Base-by-base conservation (phyloP, 441 rosid genomes). In the Adansonia grandidieri region DNA sequence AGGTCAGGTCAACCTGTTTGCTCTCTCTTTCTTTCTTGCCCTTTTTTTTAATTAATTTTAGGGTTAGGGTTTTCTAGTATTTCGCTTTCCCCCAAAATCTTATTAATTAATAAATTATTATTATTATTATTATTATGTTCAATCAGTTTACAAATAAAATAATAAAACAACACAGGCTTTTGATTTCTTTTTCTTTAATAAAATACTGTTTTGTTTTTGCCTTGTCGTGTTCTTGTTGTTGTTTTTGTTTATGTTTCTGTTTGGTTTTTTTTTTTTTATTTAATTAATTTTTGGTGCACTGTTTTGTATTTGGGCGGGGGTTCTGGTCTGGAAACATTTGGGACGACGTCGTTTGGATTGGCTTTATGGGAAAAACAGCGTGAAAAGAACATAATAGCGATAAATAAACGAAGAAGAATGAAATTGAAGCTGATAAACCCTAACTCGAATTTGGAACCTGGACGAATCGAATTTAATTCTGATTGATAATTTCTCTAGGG, bases 1-100 rank as follows among this genome's bases (percentile, higher is more conserved):
- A 28, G 32, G 40, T 54, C 73, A 53, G 79, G 79, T 76, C 71
- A 57, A 57, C 61, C 61, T 17, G 11, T 57, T 57, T 2, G 17
- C 61, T 57, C 61, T 57, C 24, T 17, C 11, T 54, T 3, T 48
- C 14, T 48, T 2, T 48, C 6, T 76, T 37, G 45, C 28, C 28
- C 42, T 28, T 60, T 54, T 15, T 13, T 8, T 66, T 3, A n/a
- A 28, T 28, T 17, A 13, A 11, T 66, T 76, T 22, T 76, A 76
- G 79, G 79, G 65, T 76, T 76, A 51, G 14, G 54, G 51, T 40
- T 14, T 19, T 45, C 9, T 1, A 7, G 1, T 28, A 10, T 15
- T 47, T 1, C 17, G 4, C 13, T 32, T 66, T 40, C 32, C 5
- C 17, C 48, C 10, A 15, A 14, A 1, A 9, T n/a, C 20, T 4